Conservation (phyloP, 2,329 filamentous ascomycete genomes). For the Pseudopyricularia javanii region DNA sequence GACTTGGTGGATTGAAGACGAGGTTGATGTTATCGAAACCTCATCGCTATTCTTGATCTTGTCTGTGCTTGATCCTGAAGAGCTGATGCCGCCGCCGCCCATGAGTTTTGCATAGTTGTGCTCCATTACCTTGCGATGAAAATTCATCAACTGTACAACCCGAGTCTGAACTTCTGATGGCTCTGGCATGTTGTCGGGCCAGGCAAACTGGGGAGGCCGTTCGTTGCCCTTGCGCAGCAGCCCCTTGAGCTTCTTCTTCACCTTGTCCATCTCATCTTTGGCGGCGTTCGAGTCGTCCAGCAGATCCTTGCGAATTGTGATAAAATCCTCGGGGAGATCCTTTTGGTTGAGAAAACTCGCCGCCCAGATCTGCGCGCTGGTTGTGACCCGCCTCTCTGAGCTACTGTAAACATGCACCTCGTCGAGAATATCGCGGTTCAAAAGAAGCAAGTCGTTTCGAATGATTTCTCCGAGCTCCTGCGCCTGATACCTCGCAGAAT, state of each 20-base stretch:
- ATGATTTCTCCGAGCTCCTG: conserved; percentile 93
- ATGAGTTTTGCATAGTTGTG: conserved; percentile 78
- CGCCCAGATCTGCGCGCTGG: conserved; percentile 93
- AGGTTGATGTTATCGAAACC: not conserved
- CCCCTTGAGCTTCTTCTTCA: conserved; percentile 98
- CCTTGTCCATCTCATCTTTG: conserved; percentile 98
- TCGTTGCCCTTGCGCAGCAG: conserved; percentile 85
- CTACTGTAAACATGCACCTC: conserved; percentile 94
- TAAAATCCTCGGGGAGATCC: conserved; percentile 73
- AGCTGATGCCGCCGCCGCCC: conserved; percentile 16
- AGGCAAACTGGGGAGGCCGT: conserved; percentile 92
- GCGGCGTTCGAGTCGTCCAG: conserved; percentile 96
- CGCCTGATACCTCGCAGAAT: conserved; percentile 90
- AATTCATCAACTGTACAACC: conserved; percentile 94
- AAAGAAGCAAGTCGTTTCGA: conserved; percentile 82
- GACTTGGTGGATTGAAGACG: conserved; percentile 32
- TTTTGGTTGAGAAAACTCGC: conserved; percentile 79
- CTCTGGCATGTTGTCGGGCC: conserved; percentile 90
- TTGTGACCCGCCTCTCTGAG: conserved; percentile 86
- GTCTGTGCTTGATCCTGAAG: not conserved
- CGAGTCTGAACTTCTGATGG: conserved; percentile 85
- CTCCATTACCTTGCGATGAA: conserved; percentile 89
- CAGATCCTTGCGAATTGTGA: conserved; percentile 85
- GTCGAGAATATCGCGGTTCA: conserved; percentile 85
- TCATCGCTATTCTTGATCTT: not conserved